A percentile compares a stretch with the other conserved stretches of the same genome.
phyloP scores from a whole-genome alignment of 2,329 filamentous ascomycete genomes.

The Pseudocercospora fijiensis region DNA sequence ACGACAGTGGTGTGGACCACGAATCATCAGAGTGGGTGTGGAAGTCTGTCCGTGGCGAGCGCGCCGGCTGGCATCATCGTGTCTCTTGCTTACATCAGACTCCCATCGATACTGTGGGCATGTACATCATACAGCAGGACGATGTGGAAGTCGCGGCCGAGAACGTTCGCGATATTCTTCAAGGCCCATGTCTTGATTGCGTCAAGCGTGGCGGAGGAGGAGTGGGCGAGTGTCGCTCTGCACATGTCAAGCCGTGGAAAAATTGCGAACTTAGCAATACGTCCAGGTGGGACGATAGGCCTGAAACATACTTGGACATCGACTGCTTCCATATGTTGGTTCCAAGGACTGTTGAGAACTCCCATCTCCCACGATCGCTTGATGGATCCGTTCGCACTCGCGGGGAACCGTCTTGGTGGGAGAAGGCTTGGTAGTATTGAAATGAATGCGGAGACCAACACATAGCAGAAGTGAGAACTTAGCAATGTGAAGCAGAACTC shows the following conservation, averaged over 20 bases:
- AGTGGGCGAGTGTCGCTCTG: background rate
- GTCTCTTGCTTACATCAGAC: background rate
- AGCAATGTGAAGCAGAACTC: too few relatives aligned
- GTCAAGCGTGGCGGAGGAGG: background rate
- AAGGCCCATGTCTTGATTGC: slow-evolving; percentile 20
- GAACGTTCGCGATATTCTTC: background rate
- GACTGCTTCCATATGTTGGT: background rate
- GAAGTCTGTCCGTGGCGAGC: background rate
- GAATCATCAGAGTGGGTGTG: background rate
- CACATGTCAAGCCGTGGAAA: background rate
- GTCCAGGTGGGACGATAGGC: too few relatives aligned
- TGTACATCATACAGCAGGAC: background rate
- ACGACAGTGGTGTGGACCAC: background rate
- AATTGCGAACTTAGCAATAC: too few relatives aligned
- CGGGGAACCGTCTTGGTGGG: too few relatives aligned
- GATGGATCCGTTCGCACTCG: too few relatives aligned
- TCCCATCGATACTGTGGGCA: background rate
- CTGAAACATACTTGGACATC: background rate
- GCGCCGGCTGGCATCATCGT: background rate
- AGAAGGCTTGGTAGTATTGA: too few relatives aligned
- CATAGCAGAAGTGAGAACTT: too few relatives aligned
- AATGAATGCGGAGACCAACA: too few relatives aligned
- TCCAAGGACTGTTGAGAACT: too few relatives aligned
- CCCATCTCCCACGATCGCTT: too few relatives aligned
- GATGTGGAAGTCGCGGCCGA: background rate